Evolutionary conservation across 78 protist genomes (phyloP).

Genomic region (Dictyostelium capitatum): DNA sequence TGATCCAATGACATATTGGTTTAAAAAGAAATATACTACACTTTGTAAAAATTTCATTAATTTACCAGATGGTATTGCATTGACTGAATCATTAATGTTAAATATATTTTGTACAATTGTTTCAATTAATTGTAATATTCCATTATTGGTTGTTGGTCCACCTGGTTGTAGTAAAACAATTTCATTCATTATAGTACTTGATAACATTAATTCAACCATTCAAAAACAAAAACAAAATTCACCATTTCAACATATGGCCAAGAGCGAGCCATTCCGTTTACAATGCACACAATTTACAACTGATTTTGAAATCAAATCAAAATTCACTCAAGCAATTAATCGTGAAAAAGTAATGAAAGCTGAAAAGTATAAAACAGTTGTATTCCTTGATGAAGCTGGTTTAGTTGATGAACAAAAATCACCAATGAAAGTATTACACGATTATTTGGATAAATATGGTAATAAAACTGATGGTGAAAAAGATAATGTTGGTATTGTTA

Average conservation of each 20-base stretch:
- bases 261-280: constrained; percentile 38
- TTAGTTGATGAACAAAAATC: constrained; percentile 33
- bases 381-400: constrained; percentile 56
- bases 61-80: constrained; percentile 70
- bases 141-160: constrained; percentile 73
- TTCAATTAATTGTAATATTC: constrained; percentile 33
- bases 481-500: constrained; percentile 28
- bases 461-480: neutral
- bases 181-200: constrained; percentile 32
- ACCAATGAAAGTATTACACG: constrained; percentile 74
- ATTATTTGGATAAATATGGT: constrained; percentile 48
- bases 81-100: constrained; percentile 45
- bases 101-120: constrained; percentile 55
- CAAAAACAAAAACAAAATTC: neutral
- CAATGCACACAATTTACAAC: constrained; percentile 71
- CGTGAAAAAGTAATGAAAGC: constrained; percentile 46
- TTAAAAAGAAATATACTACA: neutral
- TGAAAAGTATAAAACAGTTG: constrained; percentile 35
- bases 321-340: constrained; percentile 38
- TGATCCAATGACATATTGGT: neutral
- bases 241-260: constrained; percentile 9
- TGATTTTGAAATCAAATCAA: constrained; percentile 70
- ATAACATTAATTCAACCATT: constrained; percentile 65
- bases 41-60: neutral
- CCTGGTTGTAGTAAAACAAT: constrained; percentile 80